These are phyloP conservation scores for Dactylis glomerata DNA, from an alignment of 176 grass and related monocot species.

Conservation along the genomic window DNA sequence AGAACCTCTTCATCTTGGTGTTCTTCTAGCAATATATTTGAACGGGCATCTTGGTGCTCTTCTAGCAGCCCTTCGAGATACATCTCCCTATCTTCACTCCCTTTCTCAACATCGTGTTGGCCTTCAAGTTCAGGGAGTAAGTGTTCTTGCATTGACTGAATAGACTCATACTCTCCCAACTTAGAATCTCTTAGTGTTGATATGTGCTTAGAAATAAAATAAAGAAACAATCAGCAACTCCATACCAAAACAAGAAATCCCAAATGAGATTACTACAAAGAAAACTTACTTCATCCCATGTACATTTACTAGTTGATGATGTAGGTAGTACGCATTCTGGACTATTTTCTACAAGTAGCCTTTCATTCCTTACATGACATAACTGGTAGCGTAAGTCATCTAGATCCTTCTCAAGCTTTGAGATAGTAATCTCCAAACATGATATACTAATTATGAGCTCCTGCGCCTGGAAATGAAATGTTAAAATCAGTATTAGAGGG, in stretches of 20 bases:
- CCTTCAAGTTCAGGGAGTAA: conserved; percentile 35
- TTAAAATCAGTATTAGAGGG: conserved; percentile 2
- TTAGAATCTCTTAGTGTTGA: conserved; percentile 48
- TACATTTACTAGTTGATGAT: conserved; percentile 36
- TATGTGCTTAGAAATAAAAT: conserved; percentile 40
- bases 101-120: conserved; percentile 15
- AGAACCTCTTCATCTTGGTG: conserved; percentile 45
- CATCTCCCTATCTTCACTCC: neutral
- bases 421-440: conserved; percentile 72
- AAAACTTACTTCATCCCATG: conserved; percentile 59
- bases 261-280: neutral
- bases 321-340: conserved; percentile 21
- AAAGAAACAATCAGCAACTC: conserved; percentile 19
- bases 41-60: conserved; percentile 28
- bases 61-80: conserved; percentile 29
- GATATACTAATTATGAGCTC: conserved; percentile 77
- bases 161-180: conserved; percentile 33
- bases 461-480: conserved; percentile 47
- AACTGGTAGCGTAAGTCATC: conserved; percentile 55
- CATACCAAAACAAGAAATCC: neutral
- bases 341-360: conserved; percentile 51
- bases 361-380: conserved; percentile 64
- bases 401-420: conserved; percentile 83
- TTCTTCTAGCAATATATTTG: conserved; percentile 37
- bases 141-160: conserved; percentile 49